These are phyloP conservation scores for Phytophthora litchii DNA, from an alignment of 352 stramenopile genomes.

Conservation along the genomic window DNA sequence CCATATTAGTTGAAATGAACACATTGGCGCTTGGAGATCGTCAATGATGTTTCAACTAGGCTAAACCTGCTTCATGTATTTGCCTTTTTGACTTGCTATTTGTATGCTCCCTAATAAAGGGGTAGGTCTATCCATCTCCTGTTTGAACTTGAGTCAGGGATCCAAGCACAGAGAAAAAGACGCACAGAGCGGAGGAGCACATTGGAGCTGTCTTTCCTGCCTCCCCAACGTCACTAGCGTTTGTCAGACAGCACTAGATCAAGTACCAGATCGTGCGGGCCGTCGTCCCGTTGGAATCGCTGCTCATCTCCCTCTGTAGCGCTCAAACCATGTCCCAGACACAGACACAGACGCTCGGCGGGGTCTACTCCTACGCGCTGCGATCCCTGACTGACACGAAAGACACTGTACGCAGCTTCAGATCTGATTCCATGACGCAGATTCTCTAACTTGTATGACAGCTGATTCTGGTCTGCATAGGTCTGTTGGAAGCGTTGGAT, in stretches of 20 bases:
- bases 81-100: neutral
- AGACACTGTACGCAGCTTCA: constrained; percentile 51
- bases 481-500: constrained; percentile 76
- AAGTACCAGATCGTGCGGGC: constrained; percentile 3
- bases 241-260: neutral
- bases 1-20: too few relatives aligned
- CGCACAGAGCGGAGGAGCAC: constrained; percentile 1
- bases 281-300: neutral
- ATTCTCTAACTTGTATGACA: constrained; percentile 28
- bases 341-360: constrained; percentile 40
- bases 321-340: constrained; percentile 22
- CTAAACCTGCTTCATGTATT: too few relatives aligned
- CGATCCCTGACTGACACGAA: constrained; percentile 74
- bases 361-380: constrained; percentile 65
- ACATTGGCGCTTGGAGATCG: too few relatives aligned
- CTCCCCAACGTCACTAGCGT: neutral
- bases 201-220: constrained; percentile 9
- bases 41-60: too few relatives aligned
- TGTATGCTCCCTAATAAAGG: constrained; percentile 5
- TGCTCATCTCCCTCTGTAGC: neutral
- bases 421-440: constrained; percentile 10
- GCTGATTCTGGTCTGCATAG: constrained; percentile 82
- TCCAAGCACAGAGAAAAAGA: constrained; percentile 28
- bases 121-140: constrained; percentile 16
- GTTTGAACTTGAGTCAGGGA: constrained; percentile 29